A percentile compares a stretch with the other conserved stretches of the same genome.
Evolutionary conservation across 192 early-diverging fungal species (phyloP).

Genomic region (Coemansia sp.): DNA sequence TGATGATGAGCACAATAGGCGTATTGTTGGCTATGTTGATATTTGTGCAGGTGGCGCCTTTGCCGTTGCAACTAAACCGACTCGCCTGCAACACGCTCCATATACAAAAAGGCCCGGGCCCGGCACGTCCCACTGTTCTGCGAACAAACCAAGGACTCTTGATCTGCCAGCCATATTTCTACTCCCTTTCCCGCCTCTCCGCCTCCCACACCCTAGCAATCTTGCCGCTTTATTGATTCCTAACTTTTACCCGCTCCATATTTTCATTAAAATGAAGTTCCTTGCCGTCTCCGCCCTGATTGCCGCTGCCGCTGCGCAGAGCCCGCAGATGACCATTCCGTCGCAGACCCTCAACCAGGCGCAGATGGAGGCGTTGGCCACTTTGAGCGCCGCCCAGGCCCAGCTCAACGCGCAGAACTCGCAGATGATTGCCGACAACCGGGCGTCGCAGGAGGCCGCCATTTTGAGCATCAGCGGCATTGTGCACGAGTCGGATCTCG

Average conservation of each 20-base stretch:
- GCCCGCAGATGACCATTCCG: constrained; percentile 16
- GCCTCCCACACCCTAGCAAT: too few species aligned
- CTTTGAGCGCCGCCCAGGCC: constrained; percentile 48
- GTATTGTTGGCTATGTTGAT: background rate
- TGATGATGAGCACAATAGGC: background rate
- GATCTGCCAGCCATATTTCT: too few species aligned
- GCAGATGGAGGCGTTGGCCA: constrained; percentile 41
- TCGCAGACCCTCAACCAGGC: constrained; percentile 45
- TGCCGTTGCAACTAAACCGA: too few species aligned
- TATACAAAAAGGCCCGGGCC: background rate
- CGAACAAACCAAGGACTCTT: too few species aligned
- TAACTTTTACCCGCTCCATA: background rate
- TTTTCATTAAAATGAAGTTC: constrained; percentile 23
- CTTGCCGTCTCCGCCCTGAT: constrained; percentile 23
- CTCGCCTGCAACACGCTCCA: background rate
- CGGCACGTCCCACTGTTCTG: background rate
- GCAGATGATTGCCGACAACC: constrained; percentile 37
- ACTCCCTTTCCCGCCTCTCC: too few species aligned
- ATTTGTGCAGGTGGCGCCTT: background rate
- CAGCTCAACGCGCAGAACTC: constrained; percentile 39
- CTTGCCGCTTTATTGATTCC: too few species aligned
- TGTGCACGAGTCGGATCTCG: constrained; percentile 16
- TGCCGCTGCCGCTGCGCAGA: constrained; percentile 23
- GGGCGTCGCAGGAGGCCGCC: constrained; percentile 45
- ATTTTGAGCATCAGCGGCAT: constrained; percentile 39